Evolutionary conservation across 2,329 filamentous ascomycete species (phyloP).

Genomic region (Macrophomina pseudophaseolina): DNA sequence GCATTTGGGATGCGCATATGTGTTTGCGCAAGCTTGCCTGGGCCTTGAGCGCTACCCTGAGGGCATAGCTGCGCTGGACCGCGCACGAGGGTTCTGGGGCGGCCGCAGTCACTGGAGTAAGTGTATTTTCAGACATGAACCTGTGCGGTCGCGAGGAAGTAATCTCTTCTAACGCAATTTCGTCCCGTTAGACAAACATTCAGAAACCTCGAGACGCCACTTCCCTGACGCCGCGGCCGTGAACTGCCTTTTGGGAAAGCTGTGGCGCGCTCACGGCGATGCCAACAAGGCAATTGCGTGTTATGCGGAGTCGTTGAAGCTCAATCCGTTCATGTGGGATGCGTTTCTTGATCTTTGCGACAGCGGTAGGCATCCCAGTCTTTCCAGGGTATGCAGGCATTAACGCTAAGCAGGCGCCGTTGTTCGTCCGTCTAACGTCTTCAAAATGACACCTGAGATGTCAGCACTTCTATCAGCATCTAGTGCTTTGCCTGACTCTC

Average conservation of each 20-base stretch:
- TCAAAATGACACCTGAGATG: slow-evolving; percentile 73
- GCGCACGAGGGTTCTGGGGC: slow-evolving; percentile 75
- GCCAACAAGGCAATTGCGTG: slow-evolving; percentile 81
- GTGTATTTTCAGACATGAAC: slow-evolving; percentile 32
- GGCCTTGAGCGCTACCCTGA: slow-evolving; percentile 78
- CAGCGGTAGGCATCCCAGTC: slow-evolving; percentile 55
- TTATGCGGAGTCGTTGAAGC: slow-evolving; percentile 86
- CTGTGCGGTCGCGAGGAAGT: neutral
- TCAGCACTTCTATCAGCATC: slow-evolving; percentile 52
- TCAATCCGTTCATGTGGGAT: slow-evolving; percentile 98
- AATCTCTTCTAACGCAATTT: neutral
- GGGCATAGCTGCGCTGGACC: slow-evolving; percentile 83
- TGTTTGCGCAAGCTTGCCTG: slow-evolving; percentile 89
- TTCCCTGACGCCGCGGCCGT: slow-evolving; percentile 83
- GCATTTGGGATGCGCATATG: slow-evolving; percentile 86
- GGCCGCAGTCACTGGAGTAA: slow-evolving; percentile 79
- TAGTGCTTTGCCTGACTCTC: slow-evolving; percentile 34
- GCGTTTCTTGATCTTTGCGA: slow-evolving; percentile 89
- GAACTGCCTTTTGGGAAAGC: slow-evolving; percentile 82
- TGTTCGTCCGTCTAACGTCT: slow-evolving; percentile 83
- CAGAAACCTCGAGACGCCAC: slow-evolving; percentile 73
- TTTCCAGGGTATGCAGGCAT: neutral
- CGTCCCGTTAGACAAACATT: slow-evolving; percentile 65
- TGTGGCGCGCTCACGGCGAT: slow-evolving; percentile 81
- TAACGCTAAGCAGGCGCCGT: slow-evolving; percentile 65